Evolutionary conservation across 371 early-diverging fungal species (phyloP).

Genomic region (Conidiobolus coronatus): DNA sequence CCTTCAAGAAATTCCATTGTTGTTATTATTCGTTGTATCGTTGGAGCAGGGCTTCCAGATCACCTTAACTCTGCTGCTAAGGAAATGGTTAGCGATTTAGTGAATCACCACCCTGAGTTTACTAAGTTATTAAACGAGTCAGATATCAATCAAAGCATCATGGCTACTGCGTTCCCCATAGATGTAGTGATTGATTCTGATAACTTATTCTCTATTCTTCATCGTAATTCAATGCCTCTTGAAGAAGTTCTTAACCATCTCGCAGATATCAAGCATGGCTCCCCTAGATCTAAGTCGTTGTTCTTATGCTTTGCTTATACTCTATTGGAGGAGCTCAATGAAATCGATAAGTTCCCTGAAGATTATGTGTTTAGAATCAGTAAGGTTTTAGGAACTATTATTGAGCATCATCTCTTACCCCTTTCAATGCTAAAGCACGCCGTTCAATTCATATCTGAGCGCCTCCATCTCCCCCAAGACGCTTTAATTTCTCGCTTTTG

Average conservation of each 20-base stretch:
- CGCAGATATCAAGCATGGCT: not conserved
- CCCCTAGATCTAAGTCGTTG: not conserved
- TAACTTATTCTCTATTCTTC: not conserved
- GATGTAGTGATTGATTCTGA: not conserved
- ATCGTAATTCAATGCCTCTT: not conserved
- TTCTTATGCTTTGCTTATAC: not conserved
- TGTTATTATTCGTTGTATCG: no score
- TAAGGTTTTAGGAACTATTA: not conserved
- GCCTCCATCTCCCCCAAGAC: not conserved
- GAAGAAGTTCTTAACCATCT: not conserved
- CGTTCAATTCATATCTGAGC: not conserved
- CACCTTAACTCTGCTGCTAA: no score
- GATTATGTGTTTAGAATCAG: not conserved
- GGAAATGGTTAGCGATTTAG: no score
- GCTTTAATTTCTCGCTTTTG: slow-evolving; percentile 67
- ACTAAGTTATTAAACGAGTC: not conserved
- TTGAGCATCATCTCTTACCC: not conserved
- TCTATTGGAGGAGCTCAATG: slow-evolving; percentile 1
- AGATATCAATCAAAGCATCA: not conserved
- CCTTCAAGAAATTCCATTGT: no score
- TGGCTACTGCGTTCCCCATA: not conserved
- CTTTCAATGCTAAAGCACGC: not conserved
- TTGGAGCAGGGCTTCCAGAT: no score
- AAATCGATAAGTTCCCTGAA: not conserved
- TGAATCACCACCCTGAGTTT: not conserved